Evolutionary conservation across 1,284 basidiomycete species (phyloP), one percentile per base, ranked within the genome.

Genomic region (Pterulicium gracile): DNA sequence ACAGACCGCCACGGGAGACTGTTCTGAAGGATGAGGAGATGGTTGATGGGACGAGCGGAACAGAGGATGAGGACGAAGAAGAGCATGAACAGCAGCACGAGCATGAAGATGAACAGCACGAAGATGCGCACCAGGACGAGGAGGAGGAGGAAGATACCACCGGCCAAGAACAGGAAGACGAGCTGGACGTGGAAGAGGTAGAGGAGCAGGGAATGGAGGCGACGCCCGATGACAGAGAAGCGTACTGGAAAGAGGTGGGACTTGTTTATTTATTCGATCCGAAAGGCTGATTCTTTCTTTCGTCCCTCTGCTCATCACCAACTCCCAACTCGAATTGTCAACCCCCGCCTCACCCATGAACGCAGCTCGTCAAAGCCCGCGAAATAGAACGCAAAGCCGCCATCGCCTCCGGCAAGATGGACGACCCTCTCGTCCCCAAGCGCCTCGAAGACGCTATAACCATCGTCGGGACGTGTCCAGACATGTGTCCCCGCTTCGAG

Each of bases 401-500:
- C n/a, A 43, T 43, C 4, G 42, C 42, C 5, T 17, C 20, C 20
- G 85, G 85, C 2, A 69, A 80, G 51, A 82, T 88, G 61, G 88
- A 89, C 48, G 88, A 92, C 54, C 91, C 90, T 0, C 61, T 70
- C 22, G 79, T 82, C 22, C 77, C 86, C 3, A 88, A 85, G 52
- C 73, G 84, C 19, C 73, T 97, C 4, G 85, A 87, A 50, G 84
- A 93, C 50, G 93, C 95, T 2, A 88, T 93, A 47, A 86, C 84
- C 23, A 82, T 98, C 56, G 75, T 88, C 12, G 95, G 95, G 15
- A 94, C 89, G 1, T 98, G 95, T 58, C 67, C 73, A 64, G 84
- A 88, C 52, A 97, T 98, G 92, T 98, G 95, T 61, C 89, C 92
- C 3, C 81, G 87, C 44, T 95, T 90, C 56, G 95, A 98, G 64